Base-by-base conservation (phyloP, 208 protist species). In the Chromosphaera perkinsii region DNA sequence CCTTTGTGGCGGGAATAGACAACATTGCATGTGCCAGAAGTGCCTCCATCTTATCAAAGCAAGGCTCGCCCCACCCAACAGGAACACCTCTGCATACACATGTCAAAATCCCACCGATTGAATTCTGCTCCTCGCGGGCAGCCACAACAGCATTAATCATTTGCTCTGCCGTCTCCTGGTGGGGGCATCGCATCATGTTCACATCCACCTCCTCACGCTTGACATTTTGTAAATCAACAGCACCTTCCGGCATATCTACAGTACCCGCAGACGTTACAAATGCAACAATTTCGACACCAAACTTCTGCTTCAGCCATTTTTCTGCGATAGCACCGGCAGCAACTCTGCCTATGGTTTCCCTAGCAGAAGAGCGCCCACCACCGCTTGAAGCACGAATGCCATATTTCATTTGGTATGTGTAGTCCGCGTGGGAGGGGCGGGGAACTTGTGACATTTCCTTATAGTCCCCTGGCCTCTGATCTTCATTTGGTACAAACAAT, bases 361-460 rank as follows among this genome's bases (percentile, higher is more conserved):
- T 59, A 0, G 87, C 85, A 14, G 69, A 80, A 1, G 82, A 81
- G 10, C 87, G 78, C 12, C 87, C 85, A 12, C 87, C 87, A 12
- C 87, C 87, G 17, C 65, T 78, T 0, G 67, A 72, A 0, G 87
- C 77, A 77, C 64, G 24, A n/a, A 64, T 52, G 61, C 80, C 72
- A 75, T 76, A 76, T 42, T 76, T 76, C 29, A 29, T 24, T 36
- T 27, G 61, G 72, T 91, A 91, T 1, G 87, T 91, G 73, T 72
- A 91, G 72, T 91, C 87, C 4, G 87, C 87, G 66, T 91, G 87
- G 33, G 83, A 88, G 0, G 87, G 87, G 3, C 87, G 73, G 9
- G 87, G 87, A 42, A 89, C 71, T 55, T 43, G 36, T n/a, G 26
- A n/a, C 72, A 82, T 54, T 51, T 59, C 55, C 17, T 35, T 67